A percentile compares a stretch with the other conserved stretches of the same genome.
These are phyloP conservation scores for Syzygium syzygioides DNA, from an alignment of 441 rosid genomes.

Conservation along the genomic window DNA sequence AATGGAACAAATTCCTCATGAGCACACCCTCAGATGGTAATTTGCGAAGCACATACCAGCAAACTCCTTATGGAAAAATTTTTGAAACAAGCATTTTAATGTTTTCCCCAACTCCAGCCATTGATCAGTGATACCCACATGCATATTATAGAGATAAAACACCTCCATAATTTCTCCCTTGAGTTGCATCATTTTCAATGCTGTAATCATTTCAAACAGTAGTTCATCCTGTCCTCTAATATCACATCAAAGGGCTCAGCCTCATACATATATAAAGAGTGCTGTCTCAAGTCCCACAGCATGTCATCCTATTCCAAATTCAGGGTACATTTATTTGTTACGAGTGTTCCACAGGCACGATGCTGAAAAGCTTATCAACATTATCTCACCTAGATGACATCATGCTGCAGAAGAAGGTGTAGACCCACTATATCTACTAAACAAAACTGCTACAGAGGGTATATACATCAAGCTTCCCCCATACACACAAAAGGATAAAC, in stretches of 20 bases:
- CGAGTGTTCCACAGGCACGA: background rate
- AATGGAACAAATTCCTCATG: background rate
- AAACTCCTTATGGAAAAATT: background rate
- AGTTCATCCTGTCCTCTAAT: background rate
- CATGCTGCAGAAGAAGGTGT: background rate
- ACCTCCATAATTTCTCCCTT: background rate
- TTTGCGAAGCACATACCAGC: background rate
- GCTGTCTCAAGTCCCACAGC: background rate
- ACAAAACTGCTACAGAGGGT: background rate
- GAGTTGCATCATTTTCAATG: background rate
- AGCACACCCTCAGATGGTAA: background rate
- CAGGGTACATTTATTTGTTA: background rate
- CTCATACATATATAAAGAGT: background rate
- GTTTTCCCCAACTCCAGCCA: background rate
- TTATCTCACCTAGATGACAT: background rate
- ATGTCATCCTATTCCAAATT: background rate
- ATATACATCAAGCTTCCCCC: background rate
- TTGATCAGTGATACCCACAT: background rate
- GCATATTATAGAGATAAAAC: background rate
- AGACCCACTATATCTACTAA: background rate
- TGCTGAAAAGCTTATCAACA: background rate
- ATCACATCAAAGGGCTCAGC: background rate
- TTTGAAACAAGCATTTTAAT: background rate
- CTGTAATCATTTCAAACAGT: background rate
- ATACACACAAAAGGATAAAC: background rate